Base-by-base conservation (phyloP, 306 rosid species). In the Lathyrus tuberosus region DNA sequence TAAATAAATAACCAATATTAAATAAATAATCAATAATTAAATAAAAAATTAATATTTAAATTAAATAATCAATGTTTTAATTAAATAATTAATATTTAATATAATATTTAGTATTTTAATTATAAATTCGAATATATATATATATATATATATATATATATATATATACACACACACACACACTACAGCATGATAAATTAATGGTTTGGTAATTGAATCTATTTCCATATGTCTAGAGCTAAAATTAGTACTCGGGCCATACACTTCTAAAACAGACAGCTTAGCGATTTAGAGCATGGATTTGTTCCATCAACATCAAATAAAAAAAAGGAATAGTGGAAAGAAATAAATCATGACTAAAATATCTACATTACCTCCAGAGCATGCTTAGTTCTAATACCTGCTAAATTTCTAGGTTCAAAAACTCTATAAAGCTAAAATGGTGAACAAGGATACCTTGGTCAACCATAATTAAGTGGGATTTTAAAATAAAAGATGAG, bases 171-270 rank as follows among this genome's bases (percentile, higher is more conserved):
- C n/a, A n/a, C n/a, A n/a, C n/a, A n/a, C n/a, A n/a, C n/a, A n/a
- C n/a, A n/a, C n/a, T n/a, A n/a, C n/a, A n/a, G n/a, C n/a, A n/a
- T n/a, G n/a, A n/a, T n/a, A n/a, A n/a, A n/a, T n/a, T 35, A 44
- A 35, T n/a, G 42, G n/a, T 51, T 37, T 52, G 42, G 69, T 63
- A 56, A 63, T 30, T 38, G 35, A 28, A 31, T 69, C 51, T 30
- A 63, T 74, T 74, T 40, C 70, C 42, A 47, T 49, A 46, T 20
- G 43, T 70, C 62, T 60, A 65, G 10, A 47, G 41, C 66, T 56
- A 65, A 41, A 57, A 10, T 48, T 17, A 71, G 54, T 75, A 43
- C 72, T 65, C 70, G 72, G 33, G 65, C 60, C 13, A 58, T 17
- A 7, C n/a, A 62, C 26, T 43, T 65, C 71, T 49, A 15, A 65